A percentile compares a stretch with the other conserved stretches of the same genome.
Conservation (phyloP, 225 moss, liverwort and hornwort species). For the Pleurozium schreberi region DNA sequence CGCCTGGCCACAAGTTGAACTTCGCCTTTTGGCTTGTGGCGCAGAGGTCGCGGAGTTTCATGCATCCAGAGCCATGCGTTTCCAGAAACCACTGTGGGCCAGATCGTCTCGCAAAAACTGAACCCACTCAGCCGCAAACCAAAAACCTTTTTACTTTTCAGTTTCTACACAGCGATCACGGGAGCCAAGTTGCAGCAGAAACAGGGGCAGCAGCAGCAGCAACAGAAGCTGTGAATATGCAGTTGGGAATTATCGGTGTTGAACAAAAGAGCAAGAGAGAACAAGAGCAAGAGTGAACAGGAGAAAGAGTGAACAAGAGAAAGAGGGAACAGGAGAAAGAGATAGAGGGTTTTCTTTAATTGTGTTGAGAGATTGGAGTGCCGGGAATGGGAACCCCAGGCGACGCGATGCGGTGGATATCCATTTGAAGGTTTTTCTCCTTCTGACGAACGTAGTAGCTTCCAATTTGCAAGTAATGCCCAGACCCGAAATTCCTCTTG, state of each 20-base stretch:
- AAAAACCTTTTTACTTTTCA: neutral
- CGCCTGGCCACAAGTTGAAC: slow-evolving; percentile 14
- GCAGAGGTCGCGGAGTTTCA: neutral
- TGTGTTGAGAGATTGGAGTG: neutral
- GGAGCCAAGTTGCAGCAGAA: neutral
- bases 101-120: neutral
- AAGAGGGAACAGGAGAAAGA: neutral
- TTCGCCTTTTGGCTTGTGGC: neutral
- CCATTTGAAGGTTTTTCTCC: neutral
- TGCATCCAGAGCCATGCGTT: slow-evolving; percentile 4
- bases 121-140: neutral
- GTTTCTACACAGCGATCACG: neutral
- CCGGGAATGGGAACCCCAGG: neutral
- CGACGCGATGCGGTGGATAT: neutral
- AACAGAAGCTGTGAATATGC: neutral
- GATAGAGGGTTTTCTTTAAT: neutral
- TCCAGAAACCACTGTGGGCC: neutral
- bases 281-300: neutral
- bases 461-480: neutral
- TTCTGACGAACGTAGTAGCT: neutral
- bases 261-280: neutral
- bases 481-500: neutral
- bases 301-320: neutral
- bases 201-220: neutral
- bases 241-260: neutral